Evolutionary conservation across 352 stramenopile genomes (phyloP).

Genomic region (Elongisporangium undulatum): DNA sequence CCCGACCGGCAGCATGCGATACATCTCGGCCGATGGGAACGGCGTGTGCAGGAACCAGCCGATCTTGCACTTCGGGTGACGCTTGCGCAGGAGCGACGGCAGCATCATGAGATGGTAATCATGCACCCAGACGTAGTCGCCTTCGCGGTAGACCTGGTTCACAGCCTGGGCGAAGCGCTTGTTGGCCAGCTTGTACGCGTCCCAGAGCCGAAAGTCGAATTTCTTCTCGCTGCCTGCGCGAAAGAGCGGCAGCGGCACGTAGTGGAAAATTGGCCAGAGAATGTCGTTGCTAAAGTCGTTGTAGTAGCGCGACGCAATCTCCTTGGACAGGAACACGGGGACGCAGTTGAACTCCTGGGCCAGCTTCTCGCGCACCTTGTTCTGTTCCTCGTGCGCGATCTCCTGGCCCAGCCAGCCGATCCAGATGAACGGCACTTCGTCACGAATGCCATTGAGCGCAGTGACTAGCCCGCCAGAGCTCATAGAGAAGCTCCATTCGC

Average conservation of each 20-base stretch:
- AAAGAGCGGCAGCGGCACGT: slow-evolving; percentile 86
- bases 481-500: slow-evolving; percentile 86
- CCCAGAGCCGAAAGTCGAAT: slow-evolving; percentile 87
- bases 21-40: slow-evolving; percentile 85
- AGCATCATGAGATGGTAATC: slow-evolving; percentile 90
- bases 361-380: slow-evolving; percentile 77
- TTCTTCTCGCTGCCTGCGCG: slow-evolving; percentile 88
- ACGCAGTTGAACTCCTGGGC: slow-evolving; percentile 87
- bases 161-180: slow-evolving; percentile 79
- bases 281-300: slow-evolving; percentile 92
- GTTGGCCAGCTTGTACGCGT: slow-evolving; percentile 86
- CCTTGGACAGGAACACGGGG: slow-evolving; percentile 86
- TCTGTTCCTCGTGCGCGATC: slow-evolving; percentile 80
- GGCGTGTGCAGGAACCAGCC: slow-evolving; percentile 89
- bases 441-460: slow-evolving; percentile 82
- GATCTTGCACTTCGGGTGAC: slow-evolving; percentile 70
- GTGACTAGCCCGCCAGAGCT: slow-evolving; percentile 86
- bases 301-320: slow-evolving; percentile 89
- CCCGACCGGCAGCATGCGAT: slow-evolving; percentile 76
- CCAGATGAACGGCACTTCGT: slow-evolving; percentile 90
- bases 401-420: slow-evolving; percentile 89
- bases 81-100: slow-evolving; percentile 67
- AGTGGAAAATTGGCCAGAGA: slow-evolving; percentile 91
- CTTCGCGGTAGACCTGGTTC: slow-evolving; percentile 71
- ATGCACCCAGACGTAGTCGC: slow-evolving; percentile 87